Evolutionary conservation across 306 rosid genomes (phyloP), one percentile per base, ranked within the genome.

Genomic region (Astragalus glycyphyllos): DNA sequence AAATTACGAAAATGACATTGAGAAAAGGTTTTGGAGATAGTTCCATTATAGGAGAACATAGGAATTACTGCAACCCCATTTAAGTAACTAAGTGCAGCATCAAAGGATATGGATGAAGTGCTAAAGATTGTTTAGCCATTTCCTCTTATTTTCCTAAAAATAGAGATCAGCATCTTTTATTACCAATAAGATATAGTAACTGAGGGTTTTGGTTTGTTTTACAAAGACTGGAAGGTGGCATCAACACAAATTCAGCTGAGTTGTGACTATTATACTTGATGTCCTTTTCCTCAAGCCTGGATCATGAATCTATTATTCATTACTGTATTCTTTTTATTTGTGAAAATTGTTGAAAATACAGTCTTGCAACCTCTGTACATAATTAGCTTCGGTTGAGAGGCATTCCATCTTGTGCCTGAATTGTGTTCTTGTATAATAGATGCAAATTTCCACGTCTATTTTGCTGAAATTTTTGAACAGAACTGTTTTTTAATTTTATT

Each of bases 331-430:
- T 68, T 78, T 77, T 56, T 87, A 13, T 82, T 62, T 82, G 87
- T 87, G 87, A 77, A n/a, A 77, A 73, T 74, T 82, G 80, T 75
- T 71, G 85, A 72, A 74, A 79, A 75, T 49, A 75, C 73, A 67
- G 87, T 49, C 79, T 81, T 87, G 92, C 80, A 88, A 84, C 86
- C 40, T 74, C 70, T 95, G 99, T 95, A 87, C 73, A 95, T 87
- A 89, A 64, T 80, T 75, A n/a, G n/a, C n/a, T n/a, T n/a, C n/a
- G n/a, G n/a, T n/a, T 85, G 77, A 83, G 83, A 84, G 90, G 64
- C 78, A 64, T 91, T 82, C 74, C 83, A 79, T 87, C 73, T 73
- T 41, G 75, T 71, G 77, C 77, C 77, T 79, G 85, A 79, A 54
- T 80, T 74, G 60, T 61, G 26, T 12, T 8, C 13, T 49, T 54